Conservation (phyloP, 2,329 filamentous ascomycete species). For the Aspergillus alliaceus region DNA sequence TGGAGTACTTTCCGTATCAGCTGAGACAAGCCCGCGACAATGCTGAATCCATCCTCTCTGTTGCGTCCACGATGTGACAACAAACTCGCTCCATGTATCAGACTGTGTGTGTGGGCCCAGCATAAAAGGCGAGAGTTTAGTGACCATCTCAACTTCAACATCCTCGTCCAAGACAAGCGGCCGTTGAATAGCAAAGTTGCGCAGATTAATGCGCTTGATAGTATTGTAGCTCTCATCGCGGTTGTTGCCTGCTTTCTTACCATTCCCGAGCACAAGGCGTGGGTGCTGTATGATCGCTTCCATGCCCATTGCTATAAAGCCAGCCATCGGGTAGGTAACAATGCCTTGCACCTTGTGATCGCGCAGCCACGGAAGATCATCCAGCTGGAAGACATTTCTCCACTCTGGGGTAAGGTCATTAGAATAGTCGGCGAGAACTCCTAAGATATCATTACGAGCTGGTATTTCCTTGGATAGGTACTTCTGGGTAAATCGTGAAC, state of each 20-base stretch:
- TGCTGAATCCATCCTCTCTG: background rate
- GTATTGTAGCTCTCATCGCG: background rate
- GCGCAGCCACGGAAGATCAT: background rate
- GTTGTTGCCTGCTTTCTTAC: background rate
- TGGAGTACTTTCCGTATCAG: background rate
- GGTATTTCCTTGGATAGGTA: background rate
- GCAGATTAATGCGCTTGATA: background rate
- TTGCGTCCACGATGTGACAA: background rate
- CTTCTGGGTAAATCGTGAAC: background rate
- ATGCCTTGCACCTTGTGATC: background rate
- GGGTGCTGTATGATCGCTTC: background rate
- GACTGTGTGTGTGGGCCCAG: background rate
- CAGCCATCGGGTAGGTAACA: background rate
- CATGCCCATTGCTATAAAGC: background rate
- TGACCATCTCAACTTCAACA: background rate
- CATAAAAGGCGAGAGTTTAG: background rate
- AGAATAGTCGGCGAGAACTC: background rate
- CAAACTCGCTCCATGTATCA: background rate
- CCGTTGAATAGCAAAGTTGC: background rate
- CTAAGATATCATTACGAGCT: background rate
- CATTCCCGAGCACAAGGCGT: background rate
- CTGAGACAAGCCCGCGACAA: background rate
- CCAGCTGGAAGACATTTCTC: background rate
- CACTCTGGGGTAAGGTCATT: background rate
- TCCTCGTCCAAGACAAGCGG: background rate